Evolutionary conservation across 805 yeast genomes (phyloP).

Genomic region (Kluyveromyces nonfermentans): DNA sequence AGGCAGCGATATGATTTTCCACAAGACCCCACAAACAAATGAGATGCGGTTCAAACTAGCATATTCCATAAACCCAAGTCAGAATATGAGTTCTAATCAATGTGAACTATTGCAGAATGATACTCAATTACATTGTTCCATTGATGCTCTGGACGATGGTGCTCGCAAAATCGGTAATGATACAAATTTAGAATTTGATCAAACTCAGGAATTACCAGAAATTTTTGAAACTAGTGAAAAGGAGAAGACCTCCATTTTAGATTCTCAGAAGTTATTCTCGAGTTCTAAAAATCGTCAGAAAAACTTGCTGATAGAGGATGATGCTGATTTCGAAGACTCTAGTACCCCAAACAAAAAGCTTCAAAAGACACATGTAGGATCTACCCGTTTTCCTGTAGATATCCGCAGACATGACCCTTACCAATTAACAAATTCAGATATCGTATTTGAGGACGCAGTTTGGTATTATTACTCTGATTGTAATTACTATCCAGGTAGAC

Average conservation of each 20-base stretch:
- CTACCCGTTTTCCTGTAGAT: conserved; percentile 3
- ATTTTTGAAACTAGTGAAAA: background rate
- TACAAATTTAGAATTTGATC: background rate
- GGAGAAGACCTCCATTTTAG: background rate
- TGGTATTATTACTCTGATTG: conserved; percentile 41
- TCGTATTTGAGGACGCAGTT: conserved; percentile 32
- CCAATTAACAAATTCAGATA: conserved; percentile 21
- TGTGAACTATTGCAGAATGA: background rate
- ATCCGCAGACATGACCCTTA: conserved; percentile 8
- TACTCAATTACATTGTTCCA: background rate
- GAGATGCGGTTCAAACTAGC: conserved; percentile 1
- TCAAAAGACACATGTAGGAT: conserved; percentile 6
- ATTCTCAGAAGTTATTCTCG: background rate
- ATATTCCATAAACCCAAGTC: background rate
- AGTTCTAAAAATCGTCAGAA: background rate
- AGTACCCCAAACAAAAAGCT: conserved; percentile 3
- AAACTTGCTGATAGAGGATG: conserved; percentile 1
- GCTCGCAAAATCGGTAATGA: background rate
- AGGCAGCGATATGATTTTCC: background rate
- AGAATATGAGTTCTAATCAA: background rate
- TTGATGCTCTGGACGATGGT: background rate
- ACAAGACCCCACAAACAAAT: background rate
- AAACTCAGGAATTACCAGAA: conserved; percentile 3
- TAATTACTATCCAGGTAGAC: conserved; percentile 41
- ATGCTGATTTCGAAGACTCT: background rate